Percentiles rank a stretch among this genome's conserved stretches.
Evolutionary conservation across 441 rosid genomes (phyloP).

Genomic region (Corymbia citriodora): DNA sequence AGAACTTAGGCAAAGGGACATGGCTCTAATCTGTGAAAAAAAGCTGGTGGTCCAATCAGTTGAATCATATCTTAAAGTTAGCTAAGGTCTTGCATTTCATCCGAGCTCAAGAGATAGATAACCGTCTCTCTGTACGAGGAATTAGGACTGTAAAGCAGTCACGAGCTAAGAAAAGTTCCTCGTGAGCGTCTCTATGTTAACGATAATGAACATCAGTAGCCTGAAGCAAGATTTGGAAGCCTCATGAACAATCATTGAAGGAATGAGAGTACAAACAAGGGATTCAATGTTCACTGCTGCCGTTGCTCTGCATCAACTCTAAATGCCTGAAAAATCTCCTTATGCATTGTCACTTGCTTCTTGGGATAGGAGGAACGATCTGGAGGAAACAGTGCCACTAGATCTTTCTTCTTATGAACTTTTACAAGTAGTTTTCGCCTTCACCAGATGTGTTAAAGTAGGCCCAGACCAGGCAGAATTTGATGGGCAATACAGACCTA

Average conservation of each 20-base stretch:
- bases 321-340: not conserved
- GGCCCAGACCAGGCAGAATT: not conserved
- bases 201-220: not conserved
- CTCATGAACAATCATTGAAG: not conserved
- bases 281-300: not conserved
- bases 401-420: not conserved
- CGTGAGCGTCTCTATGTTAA: not conserved
- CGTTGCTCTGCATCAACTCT: not conserved
- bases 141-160: not conserved
- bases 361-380: not conserved
- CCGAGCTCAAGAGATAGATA: not conserved
- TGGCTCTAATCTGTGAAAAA: not conserved
- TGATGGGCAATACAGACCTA: not conserved
- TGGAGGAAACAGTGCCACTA: not conserved
- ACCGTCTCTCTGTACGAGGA: not conserved
- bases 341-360: not conserved
- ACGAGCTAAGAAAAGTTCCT: not conserved
- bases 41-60: not conserved
- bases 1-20: not conserved
- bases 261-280: not conserved
- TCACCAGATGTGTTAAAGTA: not conserved
- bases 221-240: not conserved
- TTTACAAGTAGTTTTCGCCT: not conserved
- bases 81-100: not conserved
- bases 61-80: not conserved